Evolutionary conservation across 1,139 yeast genomes (phyloP).

Genomic region (Saccharomyces hybrid): DNA sequence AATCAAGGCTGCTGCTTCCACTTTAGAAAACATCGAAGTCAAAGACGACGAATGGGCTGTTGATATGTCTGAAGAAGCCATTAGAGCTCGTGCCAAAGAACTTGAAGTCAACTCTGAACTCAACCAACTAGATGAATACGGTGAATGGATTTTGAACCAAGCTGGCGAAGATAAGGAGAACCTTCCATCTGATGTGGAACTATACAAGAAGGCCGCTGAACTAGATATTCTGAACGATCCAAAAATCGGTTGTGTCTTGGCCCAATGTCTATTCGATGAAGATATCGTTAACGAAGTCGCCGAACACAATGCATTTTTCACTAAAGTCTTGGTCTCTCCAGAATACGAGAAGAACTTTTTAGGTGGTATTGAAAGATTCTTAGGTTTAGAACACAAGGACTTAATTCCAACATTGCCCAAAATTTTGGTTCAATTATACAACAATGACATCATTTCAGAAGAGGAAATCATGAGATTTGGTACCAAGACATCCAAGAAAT

Average conservation of each 20-base stretch:
- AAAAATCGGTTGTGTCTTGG: constrained; percentile 82
- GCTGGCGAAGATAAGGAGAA: constrained; percentile 45
- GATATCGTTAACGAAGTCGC: constrained; percentile 65
- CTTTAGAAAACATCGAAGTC: constrained; percentile 47
- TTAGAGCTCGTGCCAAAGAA: constrained; percentile 84
- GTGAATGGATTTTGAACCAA: constrained; percentile 72
- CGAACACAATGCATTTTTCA: constrained; percentile 73
- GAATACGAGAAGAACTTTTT: constrained; percentile 78
- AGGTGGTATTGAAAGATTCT: constrained; percentile 91
- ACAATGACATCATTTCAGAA: constrained; percentile 76
- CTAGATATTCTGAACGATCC: constrained; percentile 65
- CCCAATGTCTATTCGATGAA: constrained; percentile 81
- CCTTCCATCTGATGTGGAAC: constrained; percentile 78
- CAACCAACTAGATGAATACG: constrained; percentile 59
- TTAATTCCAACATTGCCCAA: constrained; percentile 70
- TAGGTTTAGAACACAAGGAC: constrained; percentile 74
- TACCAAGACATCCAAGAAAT: constrained; percentile 84
- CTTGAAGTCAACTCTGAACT: constrained; percentile 46
- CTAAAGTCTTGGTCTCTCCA: constrained; percentile 59
- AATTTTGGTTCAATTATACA: constrained; percentile 72
- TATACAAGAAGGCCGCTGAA: constrained; percentile 81
- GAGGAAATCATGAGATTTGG: constrained; percentile 81
- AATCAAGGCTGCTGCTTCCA: constrained; percentile 79
- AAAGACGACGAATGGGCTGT: constrained; percentile 97
- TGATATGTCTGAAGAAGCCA: constrained; percentile 95